phyloP scores from a whole-genome alignment of 2,329 filamentous ascomycete genomes.

The Clonostachys rosea region DNA sequence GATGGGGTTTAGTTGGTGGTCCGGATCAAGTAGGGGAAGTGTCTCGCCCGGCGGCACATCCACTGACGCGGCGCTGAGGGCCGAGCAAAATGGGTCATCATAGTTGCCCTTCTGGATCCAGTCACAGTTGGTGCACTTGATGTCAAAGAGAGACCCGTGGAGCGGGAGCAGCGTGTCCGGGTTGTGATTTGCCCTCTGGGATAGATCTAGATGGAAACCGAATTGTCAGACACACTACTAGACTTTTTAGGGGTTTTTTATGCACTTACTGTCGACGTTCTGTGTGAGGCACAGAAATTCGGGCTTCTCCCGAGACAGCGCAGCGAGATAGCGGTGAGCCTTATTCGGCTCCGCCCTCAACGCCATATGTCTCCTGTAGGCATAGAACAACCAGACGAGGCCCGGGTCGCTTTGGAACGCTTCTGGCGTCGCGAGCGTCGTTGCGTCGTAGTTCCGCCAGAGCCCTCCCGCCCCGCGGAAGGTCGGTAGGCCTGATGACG shows the following conservation, averaged over 20 bases:
- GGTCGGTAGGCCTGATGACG: conserved; percentile 62
- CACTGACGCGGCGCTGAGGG: conserved; percentile 62
- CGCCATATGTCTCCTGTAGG: conserved; percentile 75
- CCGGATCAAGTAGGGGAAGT: conserved; percentile 39
- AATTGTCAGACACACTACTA: not conserved
- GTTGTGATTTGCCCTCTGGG: conserved; percentile 69
- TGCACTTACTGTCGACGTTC: conserved; percentile 71
- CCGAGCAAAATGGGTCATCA: conserved; percentile 73
- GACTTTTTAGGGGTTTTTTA: too few relatives aligned
- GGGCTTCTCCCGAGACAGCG: conserved; percentile 50
- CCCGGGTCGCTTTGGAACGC: conserved; percentile 72
- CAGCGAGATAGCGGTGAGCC: conserved; percentile 75
- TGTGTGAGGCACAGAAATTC: conserved; percentile 75
- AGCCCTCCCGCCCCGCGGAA: conserved; percentile 83
- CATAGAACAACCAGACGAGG: conserved; percentile 90
- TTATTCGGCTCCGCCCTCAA: conserved; percentile 70
- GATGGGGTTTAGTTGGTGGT: conserved; percentile 38
- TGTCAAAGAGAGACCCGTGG: conserved; percentile 77
- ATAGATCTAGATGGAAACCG: conserved; percentile 53
- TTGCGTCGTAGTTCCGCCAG: conserved; percentile 77
- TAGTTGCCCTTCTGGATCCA: conserved; percentile 65
- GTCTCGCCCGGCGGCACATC: conserved; percentile 35
- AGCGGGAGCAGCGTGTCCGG: conserved; percentile 63
- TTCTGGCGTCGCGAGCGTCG: conserved; percentile 68
- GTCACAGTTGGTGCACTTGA: conserved; percentile 72